Base-by-base conservation (phyloP, 169 alveolate species). In the Eimeria brunetti region DNA sequence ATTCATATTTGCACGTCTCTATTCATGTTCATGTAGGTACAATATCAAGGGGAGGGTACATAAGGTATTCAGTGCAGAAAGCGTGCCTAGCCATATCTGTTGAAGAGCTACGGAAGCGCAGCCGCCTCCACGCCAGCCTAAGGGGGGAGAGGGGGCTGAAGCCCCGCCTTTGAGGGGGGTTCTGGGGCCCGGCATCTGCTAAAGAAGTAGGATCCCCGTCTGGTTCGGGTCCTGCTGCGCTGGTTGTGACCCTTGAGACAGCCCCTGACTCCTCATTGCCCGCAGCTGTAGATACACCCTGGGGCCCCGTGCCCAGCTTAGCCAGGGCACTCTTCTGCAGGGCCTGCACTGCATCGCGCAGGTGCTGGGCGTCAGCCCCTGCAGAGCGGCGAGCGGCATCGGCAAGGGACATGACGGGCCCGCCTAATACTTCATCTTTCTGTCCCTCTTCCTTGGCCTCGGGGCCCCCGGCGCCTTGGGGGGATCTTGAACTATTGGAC, bases 311-410 rank as follows among this genome's bases (percentile, higher is more conserved):
- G 44, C 92, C 92, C 76, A 85, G 78, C 24, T 85, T 85, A 53
- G 92, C 92, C 36, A 56, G 81, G 0, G 92, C 92, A 62, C 92
- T 85, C 27, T 85, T 85, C 24, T 85, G 92, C n/a, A 85, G 64
- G 60, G 92, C 92, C 92, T 85, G 75, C 24, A 85, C 92, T 11
- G 92, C 92, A 85, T 85, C 92, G 46, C 92, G 67, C 49, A 85
- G 81, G 92, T 85, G 92, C 80, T 85, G 92, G 14, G 92, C 92
- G n/a, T 85, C 92, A 33, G 92, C 92, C 76, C 92, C 78, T 49
- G 92, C 92, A n/a, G 92, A 85, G 41, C 92, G 92, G 16, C 78
- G 67, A 2, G 92, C 80, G 18, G 92, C 92, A 24, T 85, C 92
- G 1, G 92, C 92, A 36, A 85, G 92, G 33, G 64, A 85, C 92